Conservation (phyloP, 2,329 filamentous ascomycete genomes). For the Rhinocladiella similis region DNA sequence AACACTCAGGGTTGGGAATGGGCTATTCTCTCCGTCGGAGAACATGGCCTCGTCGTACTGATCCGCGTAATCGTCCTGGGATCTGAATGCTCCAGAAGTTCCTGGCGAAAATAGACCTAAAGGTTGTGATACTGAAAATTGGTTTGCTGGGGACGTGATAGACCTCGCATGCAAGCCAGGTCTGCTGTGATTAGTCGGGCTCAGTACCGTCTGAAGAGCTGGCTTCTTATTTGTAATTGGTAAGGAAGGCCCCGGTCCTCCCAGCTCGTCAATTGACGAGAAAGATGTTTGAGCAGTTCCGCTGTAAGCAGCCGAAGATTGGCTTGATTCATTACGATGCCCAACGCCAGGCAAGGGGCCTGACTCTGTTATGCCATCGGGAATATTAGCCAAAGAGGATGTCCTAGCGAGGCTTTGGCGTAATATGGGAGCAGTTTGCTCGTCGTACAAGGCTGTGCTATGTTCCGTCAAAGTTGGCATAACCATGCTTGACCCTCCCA, state of each 20-base stretch:
- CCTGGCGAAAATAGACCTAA: slow-evolving; percentile 16
- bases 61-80: slow-evolving; percentile 23
- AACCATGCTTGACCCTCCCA: slow-evolving; percentile 51
- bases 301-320: slow-evolving; percentile 18
- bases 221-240: slow-evolving; percentile 57
- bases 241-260: slow-evolving; percentile 57
- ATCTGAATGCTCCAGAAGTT: slow-evolving; percentile 14
- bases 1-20: slow-evolving; percentile 30
- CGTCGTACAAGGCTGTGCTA: slow-evolving; percentile 83
- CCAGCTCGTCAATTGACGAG: slow-evolving; percentile 27
- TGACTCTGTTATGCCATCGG: slow-evolving; percentile 81
- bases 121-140: slow-evolving; percentile 39
- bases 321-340: slow-evolving; percentile 36
- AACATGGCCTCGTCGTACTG: slow-evolving; percentile 75
- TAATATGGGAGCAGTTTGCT: slow-evolving; percentile 86
- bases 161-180: slow-evolving; percentile 77
- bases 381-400: slow-evolving; percentile 73
- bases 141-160: slow-evolving; percentile 73
- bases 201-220: slow-evolving; percentile 68
- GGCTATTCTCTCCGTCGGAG: slow-evolving; percentile 77
- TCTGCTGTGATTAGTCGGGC: slow-evolving; percentile 82
- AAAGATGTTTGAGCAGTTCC: slow-evolving; percentile 25
- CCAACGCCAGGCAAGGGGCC: slow-evolving; percentile 59
- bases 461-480: slow-evolving; percentile 63
- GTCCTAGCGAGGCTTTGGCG: slow-evolving; percentile 76